Conservation (phyloP, 1,284 basidiomycete species). For the Pyrrhoderma lamaoense region DNA sequence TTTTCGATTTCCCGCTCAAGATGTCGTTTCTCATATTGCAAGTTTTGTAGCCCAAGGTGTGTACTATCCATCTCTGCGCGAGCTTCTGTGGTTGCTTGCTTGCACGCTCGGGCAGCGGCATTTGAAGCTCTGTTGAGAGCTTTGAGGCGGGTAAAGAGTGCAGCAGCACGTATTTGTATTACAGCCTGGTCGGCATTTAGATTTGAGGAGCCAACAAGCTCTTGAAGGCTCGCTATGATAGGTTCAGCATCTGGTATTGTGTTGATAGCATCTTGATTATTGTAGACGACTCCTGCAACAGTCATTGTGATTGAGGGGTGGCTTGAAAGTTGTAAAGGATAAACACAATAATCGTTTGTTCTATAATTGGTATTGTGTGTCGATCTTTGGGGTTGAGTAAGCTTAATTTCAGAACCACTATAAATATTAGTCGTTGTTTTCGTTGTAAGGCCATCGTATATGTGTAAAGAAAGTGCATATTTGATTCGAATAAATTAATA, state of each 20-base stretch:
- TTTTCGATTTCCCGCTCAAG: constrained; percentile 82
- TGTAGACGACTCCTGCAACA: neutral
- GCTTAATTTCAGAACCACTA: too few relatives aligned
- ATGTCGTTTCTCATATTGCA: constrained; percentile 77
- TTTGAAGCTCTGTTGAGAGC: constrained; percentile 67
- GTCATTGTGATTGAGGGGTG: too few relatives aligned
- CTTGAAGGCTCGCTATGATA: constrained; percentile 51
- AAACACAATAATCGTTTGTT: too few relatives aligned
- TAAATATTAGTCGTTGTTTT: too few relatives aligned
- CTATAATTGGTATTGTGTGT: too few relatives aligned
- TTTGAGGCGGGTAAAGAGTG: constrained; percentile 69
- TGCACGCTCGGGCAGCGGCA: constrained; percentile 55
- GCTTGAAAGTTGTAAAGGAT: too few relatives aligned
- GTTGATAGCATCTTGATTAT: neutral
- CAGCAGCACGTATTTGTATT: constrained; percentile 56
- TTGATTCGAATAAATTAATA: too few relatives aligned
- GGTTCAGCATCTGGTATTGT: constrained; percentile 2
- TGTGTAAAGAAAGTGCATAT: too few relatives aligned
- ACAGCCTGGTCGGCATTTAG: constrained; percentile 41
- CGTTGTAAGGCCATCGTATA: too few relatives aligned
- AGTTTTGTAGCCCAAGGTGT: constrained; percentile 71
- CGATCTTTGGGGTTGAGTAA: too few relatives aligned
- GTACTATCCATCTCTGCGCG: constrained; percentile 79
- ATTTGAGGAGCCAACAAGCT: constrained; percentile 45
- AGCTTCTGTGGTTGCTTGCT: constrained; percentile 66